Base-by-base conservation (phyloP, 1,284 basidiomycete species). In the Lentinula novae-zelandiae region DNA sequence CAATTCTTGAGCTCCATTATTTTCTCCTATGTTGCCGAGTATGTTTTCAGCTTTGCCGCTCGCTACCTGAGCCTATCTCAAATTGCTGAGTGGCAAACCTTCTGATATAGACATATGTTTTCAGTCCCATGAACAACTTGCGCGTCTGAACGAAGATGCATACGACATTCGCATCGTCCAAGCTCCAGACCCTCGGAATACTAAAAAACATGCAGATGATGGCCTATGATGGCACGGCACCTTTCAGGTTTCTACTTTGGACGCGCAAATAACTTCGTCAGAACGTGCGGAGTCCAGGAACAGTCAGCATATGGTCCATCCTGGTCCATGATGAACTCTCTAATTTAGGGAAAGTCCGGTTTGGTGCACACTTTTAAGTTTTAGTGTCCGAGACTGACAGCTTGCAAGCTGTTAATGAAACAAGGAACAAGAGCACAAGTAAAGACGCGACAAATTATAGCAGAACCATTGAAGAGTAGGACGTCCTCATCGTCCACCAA, bases 361-460 rank as follows among this genome's bases (percentile, higher is more conserved):
- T 67, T 70, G 67, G 62, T 64, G 62, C 65, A 63, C 39, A 57
- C 69, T 74, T 72, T 34, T 72, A 67, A 66, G 69, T 74, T 74
- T 74, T 67, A 73, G 70, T 74, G 73, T 69, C 71, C 72, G 65
- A 61, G 64, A 67, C 67, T 76, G 74, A 75, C 74, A 73, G 72
- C 67, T 70, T 34, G 7, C 27, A 38, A 53, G 42, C 52, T 38
- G 27, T 40, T 50, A 48, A 40, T 60, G 53, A 48, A 56, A 39
- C 46, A 36, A 55, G 53, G 53, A 49, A 49, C 50, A 56, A 42
- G 42, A 44, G 44, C 2, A 3, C 27, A 27, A 46, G 9, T 17
- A 9, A 54, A 17, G 39, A 54, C 38, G 22, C 54, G 54, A 56
- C 54, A 15, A 34, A 9, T 22, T 48, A 12, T 33, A 56, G 48